These are phyloP conservation scores for Primulina huaijiensis DNA, from an alignment of 257 asterid genomes.

Conservation along the genomic window DNA sequence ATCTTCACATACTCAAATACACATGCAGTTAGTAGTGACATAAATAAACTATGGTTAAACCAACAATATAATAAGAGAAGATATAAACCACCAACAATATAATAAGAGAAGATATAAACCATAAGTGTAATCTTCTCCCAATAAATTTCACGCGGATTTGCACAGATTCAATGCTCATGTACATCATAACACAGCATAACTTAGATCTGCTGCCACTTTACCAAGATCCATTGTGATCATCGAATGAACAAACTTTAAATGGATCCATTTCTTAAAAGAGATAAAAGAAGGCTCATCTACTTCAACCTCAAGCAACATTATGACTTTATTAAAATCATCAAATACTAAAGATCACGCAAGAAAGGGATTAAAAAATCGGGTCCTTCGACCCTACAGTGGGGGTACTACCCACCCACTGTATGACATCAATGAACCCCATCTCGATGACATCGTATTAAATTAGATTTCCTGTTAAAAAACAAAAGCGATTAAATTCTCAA, in stretches of 20 bases:
- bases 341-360: slow-evolving; percentile 2
- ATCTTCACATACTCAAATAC: not conserved
- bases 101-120: not conserved
- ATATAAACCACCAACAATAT: not conserved
- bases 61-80: not conserved
- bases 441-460: not conserved
- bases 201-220: slow-evolving; percentile 27
- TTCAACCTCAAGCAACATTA: slow-evolving; percentile 13
- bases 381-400: too few species aligned
- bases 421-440: not conserved
- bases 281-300: slow-evolving; percentile 14
- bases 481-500: slow-evolving; percentile 1
- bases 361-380: slow-evolving; percentile 4
- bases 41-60: not conserved
- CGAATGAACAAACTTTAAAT: slow-evolving; percentile 8
- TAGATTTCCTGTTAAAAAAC: too few species aligned
- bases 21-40: not conserved
- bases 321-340: not conserved
- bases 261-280: not conserved
- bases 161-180: not conserved
- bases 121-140: not conserved
- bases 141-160: not conserved
- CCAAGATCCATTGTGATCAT: slow-evolving; percentile 24
- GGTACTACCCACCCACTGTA: not conserved
- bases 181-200: not conserved